Conservation (phyloP, 176 grass and related monocot genomes). For the Echinochloa phyllopogon region DNA sequence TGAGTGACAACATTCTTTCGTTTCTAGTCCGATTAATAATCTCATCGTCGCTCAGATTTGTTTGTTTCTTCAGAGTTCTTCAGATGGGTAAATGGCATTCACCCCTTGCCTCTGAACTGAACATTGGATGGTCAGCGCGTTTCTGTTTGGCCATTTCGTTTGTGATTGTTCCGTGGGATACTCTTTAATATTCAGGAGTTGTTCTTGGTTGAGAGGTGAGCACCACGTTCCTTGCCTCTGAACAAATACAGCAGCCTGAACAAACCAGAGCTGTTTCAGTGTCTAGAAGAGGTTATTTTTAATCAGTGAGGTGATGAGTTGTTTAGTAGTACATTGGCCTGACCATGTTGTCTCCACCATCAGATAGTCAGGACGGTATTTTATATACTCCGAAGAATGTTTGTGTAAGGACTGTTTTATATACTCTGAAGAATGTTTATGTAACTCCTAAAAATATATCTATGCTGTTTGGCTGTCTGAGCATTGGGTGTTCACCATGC, state of each 20-base stretch:
- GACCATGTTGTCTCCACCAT: not conserved
- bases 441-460: not conserved
- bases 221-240: not conserved
- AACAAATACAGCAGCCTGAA: not conserved
- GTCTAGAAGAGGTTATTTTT: no score
- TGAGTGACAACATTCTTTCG: conserved; percentile 13
- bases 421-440: not conserved
- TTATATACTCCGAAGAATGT: not conserved
- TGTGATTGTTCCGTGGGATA: no score
- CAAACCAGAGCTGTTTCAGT: no score
- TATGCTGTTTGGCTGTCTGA: not conserved
- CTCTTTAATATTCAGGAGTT: no score
- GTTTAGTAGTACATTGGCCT: not conserved
- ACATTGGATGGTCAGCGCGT: not conserved
- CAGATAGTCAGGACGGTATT: not conserved
- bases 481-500: not conserved
- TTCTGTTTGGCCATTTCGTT: no score
- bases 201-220: no score
- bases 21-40: not conserved
- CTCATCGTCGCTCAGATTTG: not conserved
- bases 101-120: not conserved
- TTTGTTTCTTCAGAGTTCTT: not conserved
- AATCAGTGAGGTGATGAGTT: no score
- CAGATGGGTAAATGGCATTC: not conserved
- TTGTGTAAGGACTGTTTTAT: not conserved